A percentile compares a stretch with the other conserved stretches of the same genome.
Evolutionary conservation across 2,329 filamentous ascomycete species (phyloP).

Genomic region (Diaporthe sp.): DNA sequence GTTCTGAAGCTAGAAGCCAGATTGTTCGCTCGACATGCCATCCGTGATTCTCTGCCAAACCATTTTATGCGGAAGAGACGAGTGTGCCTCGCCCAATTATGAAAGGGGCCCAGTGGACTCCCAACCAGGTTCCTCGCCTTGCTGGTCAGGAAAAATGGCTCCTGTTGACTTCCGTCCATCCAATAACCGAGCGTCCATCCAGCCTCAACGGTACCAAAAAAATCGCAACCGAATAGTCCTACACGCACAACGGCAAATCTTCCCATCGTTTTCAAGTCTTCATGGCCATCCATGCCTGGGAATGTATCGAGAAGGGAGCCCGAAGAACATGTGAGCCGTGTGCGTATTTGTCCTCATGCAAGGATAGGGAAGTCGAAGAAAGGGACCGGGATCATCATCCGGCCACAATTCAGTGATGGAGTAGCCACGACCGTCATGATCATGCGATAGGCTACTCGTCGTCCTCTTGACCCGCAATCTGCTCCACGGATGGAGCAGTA

Average conservation of each 20-base stretch:
- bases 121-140: not conserved
- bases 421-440: not conserved
- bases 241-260: not conserved
- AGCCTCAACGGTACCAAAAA: constrained; percentile 3
- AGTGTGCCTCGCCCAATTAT: not conserved
- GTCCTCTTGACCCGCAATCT: constrained; percentile 2
- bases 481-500: constrained; percentile 40
- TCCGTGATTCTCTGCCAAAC: not conserved
- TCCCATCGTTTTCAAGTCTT: not conserved
- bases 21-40: constrained; percentile 13
- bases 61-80: not conserved
- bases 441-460: not conserved
- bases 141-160: not conserved
- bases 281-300: not conserved
- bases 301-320: not conserved
- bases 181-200: constrained; percentile 12
- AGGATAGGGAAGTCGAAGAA: not conserved
- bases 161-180: not conserved
- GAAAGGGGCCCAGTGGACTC: not conserved
- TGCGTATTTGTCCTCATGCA: not conserved
- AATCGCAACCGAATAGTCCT: not conserved
- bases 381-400: not conserved
- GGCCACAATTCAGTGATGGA: not conserved
- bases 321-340: not conserved
- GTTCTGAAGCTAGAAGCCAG: constrained; percentile 13